Base-by-base conservation (phyloP, 2,329 filamentous ascomycete genomes). In the Tolypocladium sp. region DNA sequence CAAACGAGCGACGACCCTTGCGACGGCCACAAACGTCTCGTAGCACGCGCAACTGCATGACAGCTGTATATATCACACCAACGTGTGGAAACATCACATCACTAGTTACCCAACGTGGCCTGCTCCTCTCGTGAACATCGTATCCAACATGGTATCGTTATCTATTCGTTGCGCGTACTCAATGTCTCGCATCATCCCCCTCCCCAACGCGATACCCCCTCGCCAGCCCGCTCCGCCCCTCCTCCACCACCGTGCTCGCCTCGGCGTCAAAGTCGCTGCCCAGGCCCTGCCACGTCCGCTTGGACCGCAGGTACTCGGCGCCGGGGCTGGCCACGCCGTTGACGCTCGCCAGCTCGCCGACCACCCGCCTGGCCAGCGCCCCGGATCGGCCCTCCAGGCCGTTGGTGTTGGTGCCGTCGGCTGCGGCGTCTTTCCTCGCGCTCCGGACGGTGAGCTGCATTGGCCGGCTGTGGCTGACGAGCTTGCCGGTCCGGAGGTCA, bases 281-380 rank as follows among this genome's bases (percentile, higher is more conserved):
- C 30, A 99, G 75, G 0, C 94, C 94, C 68, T 89, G 89, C 94
- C 94, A 99, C 4, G 91, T 96, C 59, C 94, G 78, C 67, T 92
- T 84, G 4, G 88, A 89, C 38, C 88, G 83, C 63, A 99, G 76
- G 66, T 84, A 97, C 71, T 97, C 91, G 0, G 94, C 94, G 0
- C 91, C 94, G 0, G 94, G 94, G 53, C 93, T 97, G n/a, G 89
- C 80, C 0, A 93, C 84, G 8, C 92, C 91, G 57, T 92, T 93
- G 65, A 97, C 85, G 53, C 87, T 86, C 0, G 91, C 88, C 22
- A 97, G 65, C 63, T 96, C 89, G 3, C 88, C 86, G 58, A 72
- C 61, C 58, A 74, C 66, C 63, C 86, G 79, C 70, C 84, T 86
- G 15, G 86, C 79, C 33, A 97, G 74, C 59, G 71, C 65, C 35